Base-by-base conservation (phyloP, 345 rosid species). In the Dipteronia dyeriana region DNA sequence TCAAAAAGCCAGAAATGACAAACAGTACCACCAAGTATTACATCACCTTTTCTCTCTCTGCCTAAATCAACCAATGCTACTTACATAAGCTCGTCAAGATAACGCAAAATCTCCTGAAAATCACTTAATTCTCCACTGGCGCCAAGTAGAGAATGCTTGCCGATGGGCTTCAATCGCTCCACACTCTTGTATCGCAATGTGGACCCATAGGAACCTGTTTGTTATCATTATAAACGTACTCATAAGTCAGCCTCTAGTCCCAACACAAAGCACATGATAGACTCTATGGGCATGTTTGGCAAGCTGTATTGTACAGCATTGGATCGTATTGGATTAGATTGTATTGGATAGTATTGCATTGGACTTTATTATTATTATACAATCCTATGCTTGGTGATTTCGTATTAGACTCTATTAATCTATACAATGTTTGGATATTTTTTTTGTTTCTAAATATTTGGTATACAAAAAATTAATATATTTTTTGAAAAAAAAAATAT, bases 61-160 rank as follows among this genome's bases (percentile, higher is more conserved):
- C 22, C 19, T 56, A 20, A 62, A 51, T 14, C 4, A 59, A 39
- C 1, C 68, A 68, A 77, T 14, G 60, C 87, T 26, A 45, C 77
- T 86, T 91, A 96, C 99, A 91, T 86, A 29, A 94, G 98, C 78
- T 94, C 97, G 86, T 96, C 98, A 49, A 96, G 97, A 79, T 86
- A 86, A 51, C 85, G 93, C 66, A 92, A 82, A 70, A 96, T 90
- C 87, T 96, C 99, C 84, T 94, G 99, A 79, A 96, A 96, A 88
- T 96, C 99, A 67, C 99, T 96, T 53, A 94, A 84, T 80, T 96
- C 99, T 79, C 99, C 99, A 31, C 98, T 90, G 23, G 97, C 99
- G 67, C 99, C 99, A 11, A 96, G 89, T 76, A 96, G 93, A 81
- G 99, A 96, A 78, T 96, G 98, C 83, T 92, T 92, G 43, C 99